Evolutionary conservation across 2,329 filamentous ascomycete species (phyloP).

Genomic region (Epichloe typhina): DNA sequence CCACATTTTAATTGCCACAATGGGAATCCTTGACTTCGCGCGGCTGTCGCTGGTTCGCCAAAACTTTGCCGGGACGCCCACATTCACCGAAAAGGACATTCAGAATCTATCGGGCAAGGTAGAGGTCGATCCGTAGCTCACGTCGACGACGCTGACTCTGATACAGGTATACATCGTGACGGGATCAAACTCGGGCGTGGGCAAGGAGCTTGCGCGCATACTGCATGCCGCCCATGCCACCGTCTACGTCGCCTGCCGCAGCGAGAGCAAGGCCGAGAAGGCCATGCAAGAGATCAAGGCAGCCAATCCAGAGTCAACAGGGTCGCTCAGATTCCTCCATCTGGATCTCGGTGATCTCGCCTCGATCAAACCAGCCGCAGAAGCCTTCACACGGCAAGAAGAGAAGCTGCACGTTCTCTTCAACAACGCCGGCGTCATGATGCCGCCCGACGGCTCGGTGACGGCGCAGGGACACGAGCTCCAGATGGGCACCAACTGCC

Average conservation of each 20-base stretch:
- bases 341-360: slow-evolving; percentile 31
- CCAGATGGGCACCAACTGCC: slow-evolving; percentile 12
- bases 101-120: slow-evolving; percentile 38
- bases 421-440: slow-evolving; percentile 34
- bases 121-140: neutral
- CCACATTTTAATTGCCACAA: neutral
- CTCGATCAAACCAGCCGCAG: slow-evolving; percentile 19
- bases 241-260: slow-evolving; percentile 42
- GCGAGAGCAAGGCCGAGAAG: slow-evolving; percentile 26
- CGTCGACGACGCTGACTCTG: no score
- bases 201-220: slow-evolving; percentile 37
- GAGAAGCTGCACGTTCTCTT: slow-evolving; percentile 25
- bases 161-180: slow-evolving; percentile 37
- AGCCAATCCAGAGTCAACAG: slow-evolving; percentile 21
- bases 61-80: slow-evolving; percentile 10
- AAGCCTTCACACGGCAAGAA: slow-evolving; percentile 18
- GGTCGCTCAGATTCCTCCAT: slow-evolving; percentile 28
- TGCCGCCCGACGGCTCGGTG: slow-evolving; percentile 24
- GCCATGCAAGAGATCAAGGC: slow-evolving; percentile 32
- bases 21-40: neutral
- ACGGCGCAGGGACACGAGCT: slow-evolving; percentile 29
- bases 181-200: slow-evolving; percentile 29
- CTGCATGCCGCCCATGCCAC: slow-evolving; percentile 40
- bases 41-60: neutral
- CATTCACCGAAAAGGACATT: slow-evolving; percentile 44